These are phyloP conservation scores for Haplographium delicatum DNA, from an alignment of 495 filamentous ascomycete genomes.

Conservation along the genomic window DNA sequence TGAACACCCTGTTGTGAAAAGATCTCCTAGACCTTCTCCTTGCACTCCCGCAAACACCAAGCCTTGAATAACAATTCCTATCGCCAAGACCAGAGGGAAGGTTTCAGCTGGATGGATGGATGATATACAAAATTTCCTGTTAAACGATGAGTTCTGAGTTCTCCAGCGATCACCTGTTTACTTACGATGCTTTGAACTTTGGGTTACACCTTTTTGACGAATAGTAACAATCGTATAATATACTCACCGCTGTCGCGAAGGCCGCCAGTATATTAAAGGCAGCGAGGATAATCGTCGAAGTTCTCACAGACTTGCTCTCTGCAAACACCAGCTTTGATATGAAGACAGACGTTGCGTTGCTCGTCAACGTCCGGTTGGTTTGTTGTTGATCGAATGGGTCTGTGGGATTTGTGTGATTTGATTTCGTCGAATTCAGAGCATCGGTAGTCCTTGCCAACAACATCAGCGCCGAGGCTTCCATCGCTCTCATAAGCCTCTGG, in stretches of 20 bases:
- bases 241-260: slow-evolving; percentile 22
- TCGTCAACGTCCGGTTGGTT: not conserved
- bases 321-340: slow-evolving; percentile 22
- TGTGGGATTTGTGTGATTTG: too few species aligned
- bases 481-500: slow-evolving; percentile 2
- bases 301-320: slow-evolving; percentile 27
- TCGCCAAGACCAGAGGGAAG: slow-evolving; percentile 30
- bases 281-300: slow-evolving; percentile 29
- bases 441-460: slow-evolving; percentile 4
- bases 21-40: slow-evolving; percentile 18
- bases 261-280: slow-evolving; percentile 27
- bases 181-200: slow-evolving; percentile 26
- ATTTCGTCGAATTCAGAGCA: too few species aligned
- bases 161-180: too few species aligned
- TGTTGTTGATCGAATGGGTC: not conserved
- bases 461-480: slow-evolving; percentile 8
- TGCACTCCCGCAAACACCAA: slow-evolving; percentile 29
- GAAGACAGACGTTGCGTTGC: slow-evolving; percentile 6
- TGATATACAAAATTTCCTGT: slow-evolving; percentile 26
- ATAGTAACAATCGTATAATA: slow-evolving; percentile 28
- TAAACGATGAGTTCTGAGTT: too few species aligned
- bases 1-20: slow-evolving; percentile 24
- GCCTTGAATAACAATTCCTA: slow-evolving; percentile 33
- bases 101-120: slow-evolving; percentile 34
- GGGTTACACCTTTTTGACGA: slow-evolving; percentile 22